A percentile compares a stretch with the other conserved stretches of the same genome.
These are phyloP conservation scores for Parastagonospora nodorum DNA, from an alignment of 2,329 filamentous ascomycete species.

Conservation along the genomic window DNA sequence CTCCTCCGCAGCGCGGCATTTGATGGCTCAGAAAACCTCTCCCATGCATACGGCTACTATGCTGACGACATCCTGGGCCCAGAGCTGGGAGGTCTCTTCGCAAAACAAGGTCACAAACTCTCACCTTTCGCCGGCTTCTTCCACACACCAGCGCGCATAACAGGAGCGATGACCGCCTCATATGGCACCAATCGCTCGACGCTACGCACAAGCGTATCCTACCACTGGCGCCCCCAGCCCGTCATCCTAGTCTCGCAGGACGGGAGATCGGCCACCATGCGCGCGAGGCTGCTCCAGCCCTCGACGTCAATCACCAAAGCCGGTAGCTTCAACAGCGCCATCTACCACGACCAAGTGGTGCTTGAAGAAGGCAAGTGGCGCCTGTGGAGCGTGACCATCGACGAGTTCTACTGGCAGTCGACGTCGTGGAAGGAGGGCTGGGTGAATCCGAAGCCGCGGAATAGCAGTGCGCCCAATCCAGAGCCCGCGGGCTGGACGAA, in stretches of 20 bases:
- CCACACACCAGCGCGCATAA: slow-evolving; percentile 25
- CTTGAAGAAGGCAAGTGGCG: slow-evolving; percentile 30
- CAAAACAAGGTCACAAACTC: slow-evolving; percentile 24
- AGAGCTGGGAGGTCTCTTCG: slow-evolving; percentile 27
- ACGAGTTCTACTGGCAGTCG: slow-evolving; percentile 35
- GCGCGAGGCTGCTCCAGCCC: slow-evolving; percentile 28
- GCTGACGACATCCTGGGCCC: slow-evolving; percentile 27
- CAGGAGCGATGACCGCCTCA: slow-evolving; percentile 21
- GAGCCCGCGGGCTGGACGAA: slow-evolving; percentile 24
- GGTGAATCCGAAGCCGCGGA: slow-evolving; percentile 22
- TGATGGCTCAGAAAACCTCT: slow-evolving; percentile 30
- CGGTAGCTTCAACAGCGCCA: slow-evolving; percentile 29
- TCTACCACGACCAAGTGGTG: slow-evolving; percentile 35
- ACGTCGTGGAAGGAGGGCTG: slow-evolving; percentile 29
- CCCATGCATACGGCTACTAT: slow-evolving; percentile 27
- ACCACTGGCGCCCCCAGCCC: slow-evolving; percentile 34
- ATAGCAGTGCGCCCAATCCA: slow-evolving; percentile 19
- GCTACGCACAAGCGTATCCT: slow-evolving; percentile 24
- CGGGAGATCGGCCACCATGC: slow-evolving; percentile 26
- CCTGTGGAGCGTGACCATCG: slow-evolving; percentile 34
- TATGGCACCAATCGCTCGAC: slow-evolving; percentile 28
- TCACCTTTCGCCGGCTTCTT: slow-evolving; percentile 32
- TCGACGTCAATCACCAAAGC: slow-evolving; percentile 24
- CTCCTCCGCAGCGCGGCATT: slow-evolving; percentile 25
- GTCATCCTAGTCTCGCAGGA: slow-evolving; percentile 33